Conservation (phyloP, 352 stramenopile genomes). For the Pythium monospermum region DNA sequence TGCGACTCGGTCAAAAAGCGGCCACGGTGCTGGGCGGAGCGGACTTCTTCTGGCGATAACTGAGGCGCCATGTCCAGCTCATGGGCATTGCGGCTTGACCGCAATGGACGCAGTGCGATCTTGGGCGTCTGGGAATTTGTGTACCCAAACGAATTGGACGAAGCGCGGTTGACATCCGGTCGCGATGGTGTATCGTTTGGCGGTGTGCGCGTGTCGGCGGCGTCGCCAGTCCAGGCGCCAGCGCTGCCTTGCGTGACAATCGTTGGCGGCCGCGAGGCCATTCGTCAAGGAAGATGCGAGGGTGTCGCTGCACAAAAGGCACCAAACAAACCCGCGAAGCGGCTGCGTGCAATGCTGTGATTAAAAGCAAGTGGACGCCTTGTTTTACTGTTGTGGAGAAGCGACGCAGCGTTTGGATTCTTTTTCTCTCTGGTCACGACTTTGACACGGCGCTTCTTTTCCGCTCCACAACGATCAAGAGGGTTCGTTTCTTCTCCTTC, state of each 20-base stretch:
- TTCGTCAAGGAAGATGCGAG: too few relatives aligned
- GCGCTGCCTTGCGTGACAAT: slow-evolving; percentile 10
- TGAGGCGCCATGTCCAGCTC: not conserved
- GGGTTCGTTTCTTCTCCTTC: too few relatives aligned
- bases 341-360: too few relatives aligned
- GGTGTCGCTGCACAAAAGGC: too few relatives aligned
- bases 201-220: slow-evolving; percentile 1
- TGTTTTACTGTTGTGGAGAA: too few relatives aligned
- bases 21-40: slow-evolving; percentile 18
- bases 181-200: slow-evolving; percentile 8
- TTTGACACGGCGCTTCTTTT: too few relatives aligned
- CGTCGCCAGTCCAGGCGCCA: not conserved
- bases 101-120: slow-evolving; percentile 14
- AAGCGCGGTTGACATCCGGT: not conserved
- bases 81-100: slow-evolving; percentile 3
- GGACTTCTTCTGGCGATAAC: slow-evolving; percentile 1
- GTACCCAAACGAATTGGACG: slow-evolving; percentile 17
- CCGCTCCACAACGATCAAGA: too few relatives aligned
- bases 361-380: too few relatives aligned
- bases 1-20: slow-evolving; percentile 35
- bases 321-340: too few relatives aligned
- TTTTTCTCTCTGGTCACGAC: too few relatives aligned
- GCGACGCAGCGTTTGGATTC: too few relatives aligned
- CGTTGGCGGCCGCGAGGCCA: slow-evolving; percentile 29
- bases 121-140: slow-evolving; percentile 17